These are phyloP conservation scores for Claviceps paspali DNA, from an alignment of 2,329 filamentous ascomycete species.

Conservation along the genomic window DNA sequence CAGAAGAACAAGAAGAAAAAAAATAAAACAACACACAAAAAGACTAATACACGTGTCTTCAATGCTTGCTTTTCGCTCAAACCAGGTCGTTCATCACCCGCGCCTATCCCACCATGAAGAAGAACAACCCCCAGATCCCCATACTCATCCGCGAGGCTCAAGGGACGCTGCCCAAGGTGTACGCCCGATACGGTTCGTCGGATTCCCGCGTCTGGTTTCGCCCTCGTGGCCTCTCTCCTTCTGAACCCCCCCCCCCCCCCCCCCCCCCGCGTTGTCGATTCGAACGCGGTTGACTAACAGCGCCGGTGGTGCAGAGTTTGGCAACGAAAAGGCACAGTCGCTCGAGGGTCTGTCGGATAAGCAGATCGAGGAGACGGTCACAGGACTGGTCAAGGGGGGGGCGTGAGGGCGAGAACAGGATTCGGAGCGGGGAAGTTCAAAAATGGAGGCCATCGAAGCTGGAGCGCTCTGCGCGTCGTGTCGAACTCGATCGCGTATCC, in stretches of 20 bases:
- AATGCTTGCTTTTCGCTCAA: too few species aligned
- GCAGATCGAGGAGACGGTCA: conserved; percentile 44
- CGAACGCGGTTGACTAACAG: not conserved
- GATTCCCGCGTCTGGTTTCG: not conserved
- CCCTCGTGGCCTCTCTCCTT: too few species aligned
- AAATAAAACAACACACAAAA: not conserved
- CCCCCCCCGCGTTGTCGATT: too few species aligned
- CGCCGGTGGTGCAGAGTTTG: conserved; percentile 30
- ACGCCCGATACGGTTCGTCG: conserved; percentile 70
- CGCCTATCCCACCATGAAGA: conserved; percentile 97
- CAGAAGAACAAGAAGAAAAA: not conserved
- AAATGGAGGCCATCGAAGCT: too few species aligned
- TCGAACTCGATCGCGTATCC: too few species aligned
- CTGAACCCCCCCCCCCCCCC: too few species aligned
- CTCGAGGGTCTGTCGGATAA: conserved; percentile 45
- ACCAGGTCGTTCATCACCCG: conserved; percentile 72
- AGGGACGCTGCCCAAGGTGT: conserved; percentile 72
- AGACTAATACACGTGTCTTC: too few species aligned
- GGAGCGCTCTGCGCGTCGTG: too few species aligned
- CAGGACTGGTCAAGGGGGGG: conserved; percentile 33
- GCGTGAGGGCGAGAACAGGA: not conserved
- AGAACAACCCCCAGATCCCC: conserved; percentile 86
- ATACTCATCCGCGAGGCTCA: conserved; percentile 90
- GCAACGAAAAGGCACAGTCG: conserved; percentile 40
- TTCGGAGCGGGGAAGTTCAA: not conserved